These are phyloP conservation scores for Cytospora chrysosperma DNA, from an alignment of 2,329 filamentous ascomycete species.

Conservation along the genomic window DNA sequence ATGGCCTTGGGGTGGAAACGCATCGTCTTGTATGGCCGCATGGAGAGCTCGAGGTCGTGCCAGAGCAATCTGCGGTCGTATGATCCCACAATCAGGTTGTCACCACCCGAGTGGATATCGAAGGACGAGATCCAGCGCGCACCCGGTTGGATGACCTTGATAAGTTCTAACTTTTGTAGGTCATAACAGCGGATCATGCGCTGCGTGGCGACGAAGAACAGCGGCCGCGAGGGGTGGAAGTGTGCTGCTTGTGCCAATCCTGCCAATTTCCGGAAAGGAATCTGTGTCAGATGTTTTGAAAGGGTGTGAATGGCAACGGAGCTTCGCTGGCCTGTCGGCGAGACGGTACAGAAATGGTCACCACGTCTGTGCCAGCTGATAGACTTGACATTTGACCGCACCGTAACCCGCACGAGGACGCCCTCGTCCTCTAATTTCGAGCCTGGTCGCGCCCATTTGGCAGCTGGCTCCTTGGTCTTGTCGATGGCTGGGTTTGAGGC, in stretches of 20 bases:
- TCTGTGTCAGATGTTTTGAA: slow-evolving; percentile 90
- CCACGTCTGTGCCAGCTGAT: slow-evolving; percentile 92
- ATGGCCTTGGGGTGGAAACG: slow-evolving; percentile 93
- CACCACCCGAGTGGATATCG: slow-evolving; percentile 87
- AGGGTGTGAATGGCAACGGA: slow-evolving; percentile 94
- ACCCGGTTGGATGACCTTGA: slow-evolving; percentile 91
- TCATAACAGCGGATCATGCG: slow-evolving; percentile 93
- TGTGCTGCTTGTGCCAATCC: slow-evolving; percentile 82
- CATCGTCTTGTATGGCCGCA: slow-evolving; percentile 91
- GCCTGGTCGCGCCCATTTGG: slow-evolving; percentile 81
- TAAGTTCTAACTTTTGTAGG: slow-evolving; percentile 82
- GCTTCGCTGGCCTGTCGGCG: slow-evolving; percentile 71
- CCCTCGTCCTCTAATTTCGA: slow-evolving; percentile 71
- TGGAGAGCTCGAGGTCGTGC: slow-evolving; percentile 94
- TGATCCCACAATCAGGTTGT: slow-evolving; percentile 90
- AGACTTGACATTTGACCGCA: slow-evolving; percentile 78
- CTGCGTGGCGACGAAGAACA: slow-evolving; percentile 96
- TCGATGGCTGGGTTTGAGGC: slow-evolving; percentile 50
- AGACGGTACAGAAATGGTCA: slow-evolving; percentile 92
- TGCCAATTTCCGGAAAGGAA: slow-evolving; percentile 79
- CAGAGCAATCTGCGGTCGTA: slow-evolving; percentile 93
- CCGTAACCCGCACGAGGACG: slow-evolving; percentile 76
- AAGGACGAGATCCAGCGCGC: slow-evolving; percentile 94
- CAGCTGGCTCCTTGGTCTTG: slow-evolving; percentile 69
- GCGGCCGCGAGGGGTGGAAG: slow-evolving; percentile 89